Percentiles rank a stretch among this genome's conserved stretches.
Evolutionary conservation across 306 rosid genomes (phyloP).

Genomic region (Vigna unguiculata): DNA sequence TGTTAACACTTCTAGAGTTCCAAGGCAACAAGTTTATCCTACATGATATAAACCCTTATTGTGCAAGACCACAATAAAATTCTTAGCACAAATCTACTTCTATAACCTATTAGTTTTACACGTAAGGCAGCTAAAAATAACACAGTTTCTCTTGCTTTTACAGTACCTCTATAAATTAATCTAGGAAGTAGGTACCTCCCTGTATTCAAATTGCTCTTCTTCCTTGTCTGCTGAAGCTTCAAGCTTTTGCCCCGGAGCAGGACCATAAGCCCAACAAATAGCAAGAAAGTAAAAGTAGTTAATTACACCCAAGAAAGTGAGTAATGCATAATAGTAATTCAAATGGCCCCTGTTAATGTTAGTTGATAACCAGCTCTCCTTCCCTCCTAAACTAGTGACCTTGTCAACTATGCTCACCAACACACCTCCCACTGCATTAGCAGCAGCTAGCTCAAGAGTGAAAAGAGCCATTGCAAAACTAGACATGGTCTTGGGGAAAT

Average conservation of each 20-base stretch:
- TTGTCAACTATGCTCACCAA: constrained; percentile 49
- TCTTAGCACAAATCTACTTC: background rate
- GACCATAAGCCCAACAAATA: constrained; percentile 52
- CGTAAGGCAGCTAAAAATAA: background rate
- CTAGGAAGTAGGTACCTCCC: constrained; percentile 49
- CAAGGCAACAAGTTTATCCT: background rate
- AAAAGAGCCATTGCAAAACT: constrained; percentile 58
- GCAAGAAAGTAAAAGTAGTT: constrained; percentile 54
- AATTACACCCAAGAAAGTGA: constrained; percentile 41
- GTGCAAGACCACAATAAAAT: constrained; percentile 2
- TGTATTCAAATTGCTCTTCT: constrained; percentile 45
- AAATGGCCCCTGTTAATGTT: constrained; percentile 59
- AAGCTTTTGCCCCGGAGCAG: constrained; percentile 15
- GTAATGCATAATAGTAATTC: constrained; percentile 52
- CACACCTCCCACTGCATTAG: constrained; percentile 37
- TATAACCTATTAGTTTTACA: background rate
- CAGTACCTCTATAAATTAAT: background rate
- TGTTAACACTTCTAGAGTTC: background rate
- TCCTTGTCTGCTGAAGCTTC: constrained; percentile 38
- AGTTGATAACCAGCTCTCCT: constrained; percentile 58
- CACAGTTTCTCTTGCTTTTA: background rate
- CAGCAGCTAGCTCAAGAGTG: constrained; percentile 47
- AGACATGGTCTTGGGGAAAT: constrained; percentile 55
- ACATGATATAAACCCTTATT: background rate
- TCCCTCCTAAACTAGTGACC: constrained; percentile 48